phyloP scores from a whole-genome alignment of 768 basidiomycete genomes.

The Pleurotus ostreatus region DNA sequence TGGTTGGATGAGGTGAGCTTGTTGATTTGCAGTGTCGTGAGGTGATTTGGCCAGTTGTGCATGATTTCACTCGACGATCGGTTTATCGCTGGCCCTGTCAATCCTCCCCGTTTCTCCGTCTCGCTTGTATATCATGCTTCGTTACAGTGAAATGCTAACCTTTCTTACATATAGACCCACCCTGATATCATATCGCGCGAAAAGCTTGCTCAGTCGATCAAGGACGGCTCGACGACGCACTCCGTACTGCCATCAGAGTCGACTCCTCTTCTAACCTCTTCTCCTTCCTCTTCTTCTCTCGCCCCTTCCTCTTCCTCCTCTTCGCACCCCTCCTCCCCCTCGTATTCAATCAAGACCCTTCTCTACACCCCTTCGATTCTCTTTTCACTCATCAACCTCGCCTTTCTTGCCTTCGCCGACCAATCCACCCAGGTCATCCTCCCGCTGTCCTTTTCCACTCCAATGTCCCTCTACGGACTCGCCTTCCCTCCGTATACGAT shows the following conservation, averaged over 20 bases:
- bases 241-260: too few species aligned
- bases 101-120: too few species aligned
- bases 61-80: too few species aligned
- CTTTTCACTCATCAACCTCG: conserved; percentile 2
- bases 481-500: conserved; percentile 58
- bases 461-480: conserved; percentile 62
- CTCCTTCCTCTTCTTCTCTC: neutral
- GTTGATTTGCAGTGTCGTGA: too few species aligned
- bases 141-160: neutral
- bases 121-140: neutral
- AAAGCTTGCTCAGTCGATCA: neutral
- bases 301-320: conserved; percentile 8
- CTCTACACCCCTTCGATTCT: conserved; percentile 17
- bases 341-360: too few species aligned
- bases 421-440: conserved; percentile 50
- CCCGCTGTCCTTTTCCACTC: conserved; percentile 71
- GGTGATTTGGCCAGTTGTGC: too few species aligned
- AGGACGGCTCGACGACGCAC: neutral
- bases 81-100: too few species aligned
- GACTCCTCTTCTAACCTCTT: too few species aligned
- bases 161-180: conserved; percentile 9
- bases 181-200: conserved; percentile 1
- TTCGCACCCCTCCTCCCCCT: conserved; percentile 8
- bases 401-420: conserved; percentile 18
- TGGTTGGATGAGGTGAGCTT: conserved; percentile 24